Percentiles rank a stretch among this genome's conserved stretches.
phyloP scores from a whole-genome alignment of 345 rosid species.

The Raphanus raphanistrum region DNA sequence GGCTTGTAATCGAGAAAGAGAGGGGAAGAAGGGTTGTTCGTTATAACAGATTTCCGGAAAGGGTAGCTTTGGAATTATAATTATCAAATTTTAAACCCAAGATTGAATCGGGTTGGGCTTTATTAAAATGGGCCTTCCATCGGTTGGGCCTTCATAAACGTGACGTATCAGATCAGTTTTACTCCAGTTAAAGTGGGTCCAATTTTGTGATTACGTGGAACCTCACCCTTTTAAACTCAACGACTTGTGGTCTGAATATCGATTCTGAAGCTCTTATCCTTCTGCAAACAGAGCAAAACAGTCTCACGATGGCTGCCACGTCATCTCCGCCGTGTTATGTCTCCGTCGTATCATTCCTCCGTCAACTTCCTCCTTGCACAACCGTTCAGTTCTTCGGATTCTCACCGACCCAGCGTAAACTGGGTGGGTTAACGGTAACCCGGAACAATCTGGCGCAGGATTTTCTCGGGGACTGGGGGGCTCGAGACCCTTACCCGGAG shows the following conservation, averaged over 20 bases:
- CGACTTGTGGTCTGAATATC: slow-evolving; percentile 25
- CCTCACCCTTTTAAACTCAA: slow-evolving; percentile 1
- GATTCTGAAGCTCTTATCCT: slow-evolving; percentile 10
- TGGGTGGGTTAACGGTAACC: slow-evolving; percentile 22
- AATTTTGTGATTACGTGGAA: background rate
- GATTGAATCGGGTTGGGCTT: no score
- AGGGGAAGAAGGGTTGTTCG: slow-evolving; percentile 5
- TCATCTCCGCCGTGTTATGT: slow-evolving; percentile 40
- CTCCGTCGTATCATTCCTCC: slow-evolving; percentile 26
- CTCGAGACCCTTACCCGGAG: slow-evolving; percentile 43
- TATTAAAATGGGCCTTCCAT: background rate
- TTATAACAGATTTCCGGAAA: background rate
- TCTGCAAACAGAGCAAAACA: background rate
- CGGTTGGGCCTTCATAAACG: background rate
- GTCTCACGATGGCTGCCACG: slow-evolving; percentile 40
- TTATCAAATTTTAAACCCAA: background rate
- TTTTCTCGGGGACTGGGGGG: slow-evolving; percentile 38
- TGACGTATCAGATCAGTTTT: slow-evolving; percentile 1
- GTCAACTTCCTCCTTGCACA: slow-evolving; percentile 31
- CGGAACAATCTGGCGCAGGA: slow-evolving; percentile 33
- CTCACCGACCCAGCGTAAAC: slow-evolving; percentile 1
- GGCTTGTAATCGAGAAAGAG: slow-evolving; percentile 33
- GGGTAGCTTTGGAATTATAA: slow-evolving; percentile 11
- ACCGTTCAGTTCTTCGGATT: slow-evolving; percentile 23
- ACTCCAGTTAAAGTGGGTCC: background rate